These are phyloP conservation scores for Podaxis carcinomalis DNA, from an alignment of 768 basidiomycete species.

Conservation along the genomic window DNA sequence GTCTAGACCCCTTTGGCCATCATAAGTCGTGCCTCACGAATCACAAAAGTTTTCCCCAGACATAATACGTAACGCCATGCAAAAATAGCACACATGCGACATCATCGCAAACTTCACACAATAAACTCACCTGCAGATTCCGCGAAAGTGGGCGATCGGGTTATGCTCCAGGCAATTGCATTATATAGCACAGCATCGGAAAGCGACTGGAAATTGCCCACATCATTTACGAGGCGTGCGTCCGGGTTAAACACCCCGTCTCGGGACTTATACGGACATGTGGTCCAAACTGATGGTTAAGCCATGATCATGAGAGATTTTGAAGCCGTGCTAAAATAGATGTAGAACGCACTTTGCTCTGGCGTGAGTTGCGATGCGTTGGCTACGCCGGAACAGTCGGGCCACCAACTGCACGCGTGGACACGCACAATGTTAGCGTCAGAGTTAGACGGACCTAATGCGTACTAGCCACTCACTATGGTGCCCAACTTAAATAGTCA, in stretches of 20 bases:
- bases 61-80: not conserved
- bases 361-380: slow-evolving; percentile 55
- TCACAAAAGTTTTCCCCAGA: not conserved
- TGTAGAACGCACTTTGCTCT: slow-evolving; percentile 38
- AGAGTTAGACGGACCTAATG: not conserved
- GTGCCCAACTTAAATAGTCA: slow-evolving; percentile 70
- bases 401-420: slow-evolving; percentile 47
- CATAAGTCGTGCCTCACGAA: not conserved
- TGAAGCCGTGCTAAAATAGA: not conserved
- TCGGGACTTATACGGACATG: slow-evolving; percentile 49
- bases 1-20: not conserved
- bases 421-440: not conserved
- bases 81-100: not conserved
- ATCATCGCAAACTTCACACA: not conserved
- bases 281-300: slow-evolving; percentile 40
- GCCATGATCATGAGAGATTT: not conserved
- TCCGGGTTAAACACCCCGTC: slow-evolving; percentile 70
- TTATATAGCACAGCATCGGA: slow-evolving; percentile 63
- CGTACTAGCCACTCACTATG: slow-evolving; percentile 44
- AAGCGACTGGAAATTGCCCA: slow-evolving; percentile 49
- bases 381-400: slow-evolving; percentile 52
- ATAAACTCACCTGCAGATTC: slow-evolving; percentile 30
- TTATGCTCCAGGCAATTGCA: slow-evolving; percentile 48
- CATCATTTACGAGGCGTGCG: slow-evolving; percentile 48
- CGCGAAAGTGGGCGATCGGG: slow-evolving; percentile 36